Percentiles rank a stretch among this genome's conserved stretches.
phyloP scores from a whole-genome alignment of 192 early-diverging fungal species.

The Podila horticola region DNA sequence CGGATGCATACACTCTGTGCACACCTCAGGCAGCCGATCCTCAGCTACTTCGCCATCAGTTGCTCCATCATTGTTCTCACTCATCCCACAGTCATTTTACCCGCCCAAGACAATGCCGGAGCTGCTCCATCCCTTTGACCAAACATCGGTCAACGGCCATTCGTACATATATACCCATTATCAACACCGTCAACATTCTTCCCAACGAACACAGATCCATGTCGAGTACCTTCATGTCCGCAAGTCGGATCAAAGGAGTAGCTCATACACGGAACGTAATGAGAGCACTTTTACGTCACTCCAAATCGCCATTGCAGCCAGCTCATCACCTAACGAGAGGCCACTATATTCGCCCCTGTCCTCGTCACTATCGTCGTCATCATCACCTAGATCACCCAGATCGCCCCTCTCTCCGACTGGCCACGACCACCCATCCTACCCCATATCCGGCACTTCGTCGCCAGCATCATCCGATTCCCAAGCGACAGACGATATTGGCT shows the following conservation, averaged over 20 bases:
- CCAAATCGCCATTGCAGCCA: no score
- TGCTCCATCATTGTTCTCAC: no score
- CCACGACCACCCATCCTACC: background rate
- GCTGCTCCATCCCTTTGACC: background rate
- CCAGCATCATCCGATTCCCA: no score
- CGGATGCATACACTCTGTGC: background rate
- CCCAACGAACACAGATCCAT: background rate
- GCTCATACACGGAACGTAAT: background rate
- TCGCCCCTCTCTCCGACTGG: background rate
- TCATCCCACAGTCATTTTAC: no score
- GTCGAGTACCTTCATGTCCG: background rate
- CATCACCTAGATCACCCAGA: background rate
- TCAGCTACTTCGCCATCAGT: background rate
- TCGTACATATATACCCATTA: background rate
- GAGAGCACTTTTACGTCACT: background rate
- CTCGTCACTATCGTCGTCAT: background rate
- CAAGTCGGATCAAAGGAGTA: background rate
- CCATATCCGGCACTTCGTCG: no score
- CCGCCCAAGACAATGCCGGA: background rate
- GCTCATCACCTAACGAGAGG: no score
- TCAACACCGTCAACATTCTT: background rate
- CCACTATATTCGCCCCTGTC: background rate
- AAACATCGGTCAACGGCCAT: background rate
- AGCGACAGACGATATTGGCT: background rate
- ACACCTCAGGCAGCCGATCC: background rate